Conservation (phyloP, 2,329 filamentous ascomycete genomes). For the Colletotrichum sp. region DNA sequence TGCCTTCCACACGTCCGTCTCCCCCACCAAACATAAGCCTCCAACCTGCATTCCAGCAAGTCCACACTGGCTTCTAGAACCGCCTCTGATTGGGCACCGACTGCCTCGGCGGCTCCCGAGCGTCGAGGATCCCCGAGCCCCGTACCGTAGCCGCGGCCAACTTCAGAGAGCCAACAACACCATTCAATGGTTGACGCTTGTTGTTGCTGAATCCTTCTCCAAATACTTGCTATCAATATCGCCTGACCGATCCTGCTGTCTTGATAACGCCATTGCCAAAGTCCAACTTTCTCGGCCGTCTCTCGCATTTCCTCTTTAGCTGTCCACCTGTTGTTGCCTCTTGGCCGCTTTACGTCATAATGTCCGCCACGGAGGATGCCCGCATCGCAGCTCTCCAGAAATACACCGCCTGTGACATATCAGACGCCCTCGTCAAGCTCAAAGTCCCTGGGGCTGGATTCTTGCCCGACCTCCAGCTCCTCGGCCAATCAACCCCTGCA, state of each 20-base stretch:
- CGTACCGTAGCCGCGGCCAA: conserved; percentile 22
- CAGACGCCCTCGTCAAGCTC: conserved; percentile 75
- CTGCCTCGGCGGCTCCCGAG: conserved; percentile 30
- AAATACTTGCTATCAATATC: background rate
- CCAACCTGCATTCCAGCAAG: conserved; percentile 10
- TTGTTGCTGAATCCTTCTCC: background rate
- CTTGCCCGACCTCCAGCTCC: conserved; percentile 59
- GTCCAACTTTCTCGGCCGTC: background rate
- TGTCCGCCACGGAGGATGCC: conserved; percentile 25
- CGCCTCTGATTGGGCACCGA: conserved; percentile 31
- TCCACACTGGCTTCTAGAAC: conserved; percentile 23
- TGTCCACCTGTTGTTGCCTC: background rate
- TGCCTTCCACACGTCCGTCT: background rate
- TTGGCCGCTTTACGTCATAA: background rate
- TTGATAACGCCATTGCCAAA: background rate
- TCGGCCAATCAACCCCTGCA: conserved; percentile 30
- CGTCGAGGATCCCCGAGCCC: background rate
- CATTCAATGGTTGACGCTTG: background rate
- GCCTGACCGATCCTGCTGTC: background rate
- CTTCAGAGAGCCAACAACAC: conserved; percentile 25
- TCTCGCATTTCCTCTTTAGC: background rate
- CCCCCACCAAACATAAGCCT: conserved; percentile 16
- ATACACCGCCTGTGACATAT: conserved; percentile 64
- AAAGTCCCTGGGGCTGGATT: conserved; percentile 71
- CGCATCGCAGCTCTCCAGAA: conserved; percentile 30